phyloP scores from a whole-genome alignment of 805 yeast species.

The Tetrapisispora iriomotensis region DNA sequence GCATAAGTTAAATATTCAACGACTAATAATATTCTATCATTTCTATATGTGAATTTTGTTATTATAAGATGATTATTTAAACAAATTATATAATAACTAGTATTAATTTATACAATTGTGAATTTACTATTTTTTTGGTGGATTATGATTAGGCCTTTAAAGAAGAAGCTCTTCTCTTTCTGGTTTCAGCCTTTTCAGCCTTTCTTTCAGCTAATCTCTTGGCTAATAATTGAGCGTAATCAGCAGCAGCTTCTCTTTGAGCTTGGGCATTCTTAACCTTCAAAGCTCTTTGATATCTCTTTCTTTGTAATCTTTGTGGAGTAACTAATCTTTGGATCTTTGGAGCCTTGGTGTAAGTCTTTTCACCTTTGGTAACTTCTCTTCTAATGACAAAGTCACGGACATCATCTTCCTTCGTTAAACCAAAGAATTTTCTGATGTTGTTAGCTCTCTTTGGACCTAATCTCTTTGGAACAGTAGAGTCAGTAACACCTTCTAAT shows the following conservation, averaged over 20 bases:
- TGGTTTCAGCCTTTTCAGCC: conserved; percentile 96
- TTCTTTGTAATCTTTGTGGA: conserved; percentile 98
- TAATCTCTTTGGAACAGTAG: conserved; percentile 94
- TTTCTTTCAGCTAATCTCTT: conserved; percentile 96
- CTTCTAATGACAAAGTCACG: conserved; percentile 91
- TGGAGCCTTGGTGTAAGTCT: conserved; percentile 99
- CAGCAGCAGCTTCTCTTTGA: conserved; percentile 99
- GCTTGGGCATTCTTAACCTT: conserved; percentile 96
- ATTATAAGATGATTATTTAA: not conserved
- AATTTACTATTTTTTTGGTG: not conserved
- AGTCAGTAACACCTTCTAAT: conserved; percentile 91
- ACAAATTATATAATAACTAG: not conserved
- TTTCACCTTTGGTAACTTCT: conserved; percentile 95
- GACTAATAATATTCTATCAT: no score
- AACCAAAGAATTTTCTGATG: conserved; percentile 99
- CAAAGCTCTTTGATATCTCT: conserved; percentile 90
- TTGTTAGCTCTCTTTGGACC: conserved; percentile 99
- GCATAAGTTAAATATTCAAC: no score
- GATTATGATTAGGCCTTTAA: conserved; percentile 60
- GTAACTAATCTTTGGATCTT: conserved; percentile 99
- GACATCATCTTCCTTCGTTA: conserved; percentile 38
- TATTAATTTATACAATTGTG: not conserved
- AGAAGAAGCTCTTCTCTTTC: conserved; percentile 99
- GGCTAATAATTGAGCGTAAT: conserved; percentile 97
- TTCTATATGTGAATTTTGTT: no score